These are phyloP conservation scores for Rhodotorula babjevae DNA, from an alignment of 768 basidiomycete genomes.

Conservation along the genomic window DNA sequence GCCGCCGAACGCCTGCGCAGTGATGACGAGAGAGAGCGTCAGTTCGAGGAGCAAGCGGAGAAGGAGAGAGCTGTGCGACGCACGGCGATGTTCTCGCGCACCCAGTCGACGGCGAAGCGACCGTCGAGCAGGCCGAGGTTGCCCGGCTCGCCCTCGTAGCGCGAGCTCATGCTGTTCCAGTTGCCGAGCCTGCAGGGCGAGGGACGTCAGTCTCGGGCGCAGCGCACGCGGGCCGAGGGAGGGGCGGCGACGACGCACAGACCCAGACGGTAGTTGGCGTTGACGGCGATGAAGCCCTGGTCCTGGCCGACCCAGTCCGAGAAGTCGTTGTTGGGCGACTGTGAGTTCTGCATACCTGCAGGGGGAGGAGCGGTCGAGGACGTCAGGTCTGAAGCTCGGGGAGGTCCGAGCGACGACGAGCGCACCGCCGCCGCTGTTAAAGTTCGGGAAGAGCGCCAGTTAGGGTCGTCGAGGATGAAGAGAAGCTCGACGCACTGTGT, in stretches of 20 bases:
- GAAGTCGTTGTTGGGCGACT: slow-evolving; percentile 27
- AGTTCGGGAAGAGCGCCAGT: too few relatives aligned
- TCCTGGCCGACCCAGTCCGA: slow-evolving; percentile 25
- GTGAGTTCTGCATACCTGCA: slow-evolving; percentile 13
- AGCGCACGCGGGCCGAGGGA: too few relatives aligned
- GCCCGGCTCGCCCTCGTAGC: slow-evolving; percentile 9
- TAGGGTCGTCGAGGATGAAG: accelerated
- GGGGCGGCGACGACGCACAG: not conserved
- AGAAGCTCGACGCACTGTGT: not conserved
- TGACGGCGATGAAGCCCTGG: slow-evolving; percentile 22
- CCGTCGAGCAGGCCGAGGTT: slow-evolving; percentile 33
- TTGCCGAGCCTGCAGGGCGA: slow-evolving; percentile 7
- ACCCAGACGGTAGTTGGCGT: slow-evolving; percentile 35
- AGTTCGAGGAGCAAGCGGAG: not conserved
- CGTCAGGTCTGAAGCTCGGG: too few relatives aligned
- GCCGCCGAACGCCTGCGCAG: slow-evolving; percentile 22
- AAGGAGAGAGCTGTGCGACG: too few relatives aligned
- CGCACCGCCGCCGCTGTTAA: slow-evolving; percentile 21
- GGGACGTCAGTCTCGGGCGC: too few relatives aligned
- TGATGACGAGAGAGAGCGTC: not conserved
- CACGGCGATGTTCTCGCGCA: slow-evolving; percentile 17
- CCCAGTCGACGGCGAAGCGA: slow-evolving; percentile 30
- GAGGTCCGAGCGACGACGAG: too few relatives aligned
- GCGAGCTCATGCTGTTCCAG: slow-evolving; percentile 11
- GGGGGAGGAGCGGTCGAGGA: too few relatives aligned